phyloP scores from a whole-genome alignment of 768 basidiomycete genomes.

The Leucosporidium yakuticum region DNA sequence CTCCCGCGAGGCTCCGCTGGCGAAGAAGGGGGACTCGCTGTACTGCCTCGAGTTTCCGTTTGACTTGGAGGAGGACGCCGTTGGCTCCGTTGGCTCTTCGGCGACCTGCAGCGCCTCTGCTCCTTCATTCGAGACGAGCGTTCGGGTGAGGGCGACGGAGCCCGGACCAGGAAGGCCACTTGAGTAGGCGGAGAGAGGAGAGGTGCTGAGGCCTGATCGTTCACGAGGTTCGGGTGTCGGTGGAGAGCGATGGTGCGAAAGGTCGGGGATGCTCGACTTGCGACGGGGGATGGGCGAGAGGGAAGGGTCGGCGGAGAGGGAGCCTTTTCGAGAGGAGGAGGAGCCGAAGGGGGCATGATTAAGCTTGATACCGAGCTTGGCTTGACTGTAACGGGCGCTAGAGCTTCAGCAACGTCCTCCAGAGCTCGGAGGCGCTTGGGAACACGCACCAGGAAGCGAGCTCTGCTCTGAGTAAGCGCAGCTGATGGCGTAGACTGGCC shows the following conservation, averaged over 20 bases:
- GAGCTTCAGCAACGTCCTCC: not conserved
- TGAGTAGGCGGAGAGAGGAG: not conserved
- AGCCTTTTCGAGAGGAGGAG: not conserved
- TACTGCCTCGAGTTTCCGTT: not conserved
- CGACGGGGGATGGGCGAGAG: not conserved
- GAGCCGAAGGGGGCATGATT: conserved; percentile 24
- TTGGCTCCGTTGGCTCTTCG: not conserved
- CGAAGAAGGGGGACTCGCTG: conserved; percentile 32
- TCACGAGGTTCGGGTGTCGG: not conserved
- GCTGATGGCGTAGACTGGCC: not conserved
- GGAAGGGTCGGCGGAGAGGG: not conserved
- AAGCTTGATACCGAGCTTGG: conserved; percentile 20
- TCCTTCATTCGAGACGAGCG: conserved; percentile 20
- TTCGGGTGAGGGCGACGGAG: conserved; percentile 25
- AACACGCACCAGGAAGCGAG: not conserved
- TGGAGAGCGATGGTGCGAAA: not conserved
- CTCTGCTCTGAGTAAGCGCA: not conserved
- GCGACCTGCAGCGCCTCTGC: not conserved
- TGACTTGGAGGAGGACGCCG: not conserved
- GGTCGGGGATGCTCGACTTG: not conserved
- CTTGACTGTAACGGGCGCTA: not conserved
- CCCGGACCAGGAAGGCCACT: not conserved
- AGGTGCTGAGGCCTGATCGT: not conserved
- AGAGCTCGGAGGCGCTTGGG: not conserved
- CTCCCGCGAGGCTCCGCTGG: conserved; percentile 14